phyloP scores from a whole-genome alignment of 2,329 filamentous ascomycete genomes.

The Colletotrichum limetticola region DNA sequence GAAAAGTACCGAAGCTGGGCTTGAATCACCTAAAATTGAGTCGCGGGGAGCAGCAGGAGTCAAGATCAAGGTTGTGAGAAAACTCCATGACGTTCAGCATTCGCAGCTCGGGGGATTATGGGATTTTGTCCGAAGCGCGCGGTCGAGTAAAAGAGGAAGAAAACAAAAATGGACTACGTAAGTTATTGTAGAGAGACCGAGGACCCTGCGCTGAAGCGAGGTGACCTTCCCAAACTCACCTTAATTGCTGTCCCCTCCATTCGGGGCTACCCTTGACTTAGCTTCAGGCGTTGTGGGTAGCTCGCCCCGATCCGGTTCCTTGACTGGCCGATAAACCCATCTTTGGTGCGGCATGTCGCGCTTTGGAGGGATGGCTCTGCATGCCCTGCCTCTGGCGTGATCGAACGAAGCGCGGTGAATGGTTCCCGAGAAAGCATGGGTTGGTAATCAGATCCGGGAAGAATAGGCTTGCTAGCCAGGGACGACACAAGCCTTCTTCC shows the following conservation, averaged over 20 bases:
- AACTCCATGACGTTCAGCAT: slow-evolving; percentile 33
- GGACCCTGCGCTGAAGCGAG: slow-evolving; percentile 31
- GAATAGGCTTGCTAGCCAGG: slow-evolving; percentile 6
- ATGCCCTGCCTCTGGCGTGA: slow-evolving; percentile 36
- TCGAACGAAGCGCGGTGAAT: slow-evolving; percentile 25
- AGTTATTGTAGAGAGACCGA: slow-evolving; percentile 30
- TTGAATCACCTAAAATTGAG: slow-evolving; percentile 21
- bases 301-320: slow-evolving; percentile 17
- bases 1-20: not conserved
- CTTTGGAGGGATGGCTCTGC: slow-evolving; percentile 31
- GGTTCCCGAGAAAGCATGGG: slow-evolving; percentile 14
- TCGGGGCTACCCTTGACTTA: slow-evolving; percentile 35
- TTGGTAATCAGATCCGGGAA: slow-evolving; percentile 32
- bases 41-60: slow-evolving; percentile 14
- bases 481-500: not conserved
- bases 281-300: slow-evolving; percentile 31
- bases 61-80: not conserved
- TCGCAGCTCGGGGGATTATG: slow-evolving; percentile 2
- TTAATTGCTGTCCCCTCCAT: slow-evolving; percentile 27
- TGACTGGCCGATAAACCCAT: slow-evolving; percentile 32
- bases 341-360: slow-evolving; percentile 28
- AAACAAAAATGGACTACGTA: slow-evolving; percentile 33
- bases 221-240: slow-evolving; percentile 31
- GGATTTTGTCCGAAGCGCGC: slow-evolving; percentile 28
- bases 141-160: slow-evolving; percentile 23